A percentile compares a stretch with the other conserved stretches of the same genome.
phyloP scores from a whole-genome alignment of 345 rosid species.

The Citrus sinensis region DVS_A1.0 CM039168.1:2252001-2252500 shows the following conservation, averaged over 20 bases:
- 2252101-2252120: not conserved
- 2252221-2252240: not conserved
- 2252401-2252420: conserved; percentile 10
- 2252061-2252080: not conserved
- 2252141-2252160: not conserved
- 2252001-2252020: not conserved
- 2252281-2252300: accelerated
- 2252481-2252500: conserved; percentile 1
- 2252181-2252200: not conserved
- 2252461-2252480: not conserved
- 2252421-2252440: conserved; percentile 1
- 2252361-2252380: not conserved
- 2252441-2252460: not conserved
- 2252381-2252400: not conserved
- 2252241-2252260: not conserved
- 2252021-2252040: not conserved
- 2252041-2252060: not conserved
- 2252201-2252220: not conserved
- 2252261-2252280: not conserved
- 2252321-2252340: not conserved
- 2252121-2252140: not conserved
- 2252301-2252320: too few species aligned
- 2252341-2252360: not conserved
- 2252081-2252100: not conserved
- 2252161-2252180: not conserved